These are phyloP conservation scores for Scheffersomyces insectosa DNA, from an alignment of 1,139 yeast species.

Conservation along the genomic window DNA sequence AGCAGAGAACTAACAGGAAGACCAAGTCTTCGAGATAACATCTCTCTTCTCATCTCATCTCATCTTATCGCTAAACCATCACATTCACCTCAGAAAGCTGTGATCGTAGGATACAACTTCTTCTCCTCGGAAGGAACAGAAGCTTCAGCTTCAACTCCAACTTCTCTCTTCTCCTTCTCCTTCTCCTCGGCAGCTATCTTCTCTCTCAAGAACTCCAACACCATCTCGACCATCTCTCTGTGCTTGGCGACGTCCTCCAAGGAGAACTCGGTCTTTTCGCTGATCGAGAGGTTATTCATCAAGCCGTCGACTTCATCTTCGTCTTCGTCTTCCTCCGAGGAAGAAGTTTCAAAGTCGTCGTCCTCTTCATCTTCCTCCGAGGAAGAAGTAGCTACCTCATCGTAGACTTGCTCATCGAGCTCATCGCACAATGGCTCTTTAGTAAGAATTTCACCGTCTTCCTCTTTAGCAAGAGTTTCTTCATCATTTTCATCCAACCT, in stretches of 20 bases:
- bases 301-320: constrained; percentile 19
- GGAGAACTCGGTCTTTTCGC: constrained; percentile 18
- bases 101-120: constrained; percentile 40
- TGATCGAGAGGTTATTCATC: constrained; percentile 21
- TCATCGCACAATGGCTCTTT: no score
- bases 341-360: constrained; percentile 9
- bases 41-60: no score
- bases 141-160: background rate
- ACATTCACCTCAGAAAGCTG: constrained; percentile 33
- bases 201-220: constrained; percentile 26
- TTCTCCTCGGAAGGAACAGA: constrained; percentile 8
- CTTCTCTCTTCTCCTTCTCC: constrained; percentile 11
- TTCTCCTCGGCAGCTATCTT: constrained; percentile 15
- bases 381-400: constrained; percentile 1
- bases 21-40: no score
- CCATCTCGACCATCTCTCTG: constrained; percentile 35
- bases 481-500: constrained; percentile 12
- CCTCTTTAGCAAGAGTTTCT: constrained; percentile 11
- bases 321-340: constrained; percentile 2
- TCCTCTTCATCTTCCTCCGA: constrained; percentile 8
- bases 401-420: constrained; percentile 3
- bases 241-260: constrained; percentile 36
- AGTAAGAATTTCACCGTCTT: constrained; percentile 11
- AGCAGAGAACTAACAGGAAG: no score
- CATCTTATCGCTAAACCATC: no score